A percentile compares a stretch with the other conserved stretches of the same genome.
These are phyloP conservation scores for Ehretia macrophylla DNA, from an alignment of 257 asterid genomes.

Conservation along the genomic window DNA sequence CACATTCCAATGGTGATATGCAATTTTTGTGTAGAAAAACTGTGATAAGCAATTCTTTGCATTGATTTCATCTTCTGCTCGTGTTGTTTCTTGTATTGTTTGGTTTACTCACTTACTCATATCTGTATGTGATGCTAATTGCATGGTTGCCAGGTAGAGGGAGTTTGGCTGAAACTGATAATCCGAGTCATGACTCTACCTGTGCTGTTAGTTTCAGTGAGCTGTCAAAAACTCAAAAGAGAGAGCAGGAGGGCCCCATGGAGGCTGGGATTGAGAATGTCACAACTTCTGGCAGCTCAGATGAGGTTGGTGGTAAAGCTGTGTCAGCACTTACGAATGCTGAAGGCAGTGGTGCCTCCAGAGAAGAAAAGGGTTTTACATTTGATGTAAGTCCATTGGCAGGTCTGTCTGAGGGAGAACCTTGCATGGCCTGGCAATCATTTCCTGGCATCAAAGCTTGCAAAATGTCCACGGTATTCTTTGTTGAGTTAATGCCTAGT, in stretches of 20 bases:
- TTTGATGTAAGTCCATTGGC: slow-evolving; percentile 51
- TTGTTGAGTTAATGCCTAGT: slow-evolving; percentile 13
- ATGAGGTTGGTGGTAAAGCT: slow-evolving; percentile 11
- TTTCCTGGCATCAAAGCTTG: slow-evolving; percentile 41
- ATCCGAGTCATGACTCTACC: slow-evolving; percentile 26
- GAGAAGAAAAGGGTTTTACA: slow-evolving; percentile 55
- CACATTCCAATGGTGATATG: neutral
- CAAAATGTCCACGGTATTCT: slow-evolving; percentile 47
- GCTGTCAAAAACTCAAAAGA: slow-evolving; percentile 29
- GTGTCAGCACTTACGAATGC: slow-evolving; percentile 20
- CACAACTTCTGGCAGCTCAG: slow-evolving; percentile 14
- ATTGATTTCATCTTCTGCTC: neutral
- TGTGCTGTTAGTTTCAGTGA: slow-evolving; percentile 25
- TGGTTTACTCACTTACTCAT: neutral
- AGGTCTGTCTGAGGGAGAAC: slow-evolving; percentile 41
- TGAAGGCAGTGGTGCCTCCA: slow-evolving; percentile 31
- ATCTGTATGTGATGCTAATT: slow-evolving; percentile 1
- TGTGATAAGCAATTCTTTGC: neutral
- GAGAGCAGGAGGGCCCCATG: slow-evolving; percentile 20
- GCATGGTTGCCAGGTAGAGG: slow-evolving; percentile 36
- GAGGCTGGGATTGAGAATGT: slow-evolving; percentile 25
- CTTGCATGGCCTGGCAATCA: slow-evolving; percentile 32
- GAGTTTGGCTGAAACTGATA: slow-evolving; percentile 32
- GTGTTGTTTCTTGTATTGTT: neutral
- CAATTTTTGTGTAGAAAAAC: neutral